These are phyloP conservation scores for Saccharomyces kudriavzevii DNA, from an alignment of 805 yeast genomes.

Conservation along the genomic window DNA sequence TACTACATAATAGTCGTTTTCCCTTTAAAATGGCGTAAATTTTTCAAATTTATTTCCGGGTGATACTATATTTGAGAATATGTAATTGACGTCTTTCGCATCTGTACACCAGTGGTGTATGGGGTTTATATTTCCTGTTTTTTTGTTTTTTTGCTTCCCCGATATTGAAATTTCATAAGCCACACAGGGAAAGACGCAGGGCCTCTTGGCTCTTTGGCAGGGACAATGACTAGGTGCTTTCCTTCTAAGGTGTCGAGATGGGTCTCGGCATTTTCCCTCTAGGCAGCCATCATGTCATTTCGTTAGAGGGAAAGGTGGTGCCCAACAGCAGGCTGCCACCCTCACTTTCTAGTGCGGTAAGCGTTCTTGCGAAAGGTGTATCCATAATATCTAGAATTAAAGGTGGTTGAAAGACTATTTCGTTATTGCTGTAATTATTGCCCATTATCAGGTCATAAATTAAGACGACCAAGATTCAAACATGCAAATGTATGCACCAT, in stretches of 20 bases:
- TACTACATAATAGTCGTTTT: neutral
- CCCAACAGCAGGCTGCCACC: neutral
- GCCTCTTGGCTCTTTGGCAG: neutral
- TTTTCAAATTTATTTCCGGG: neutral
- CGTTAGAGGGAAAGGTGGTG: neutral
- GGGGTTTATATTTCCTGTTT: neutral
- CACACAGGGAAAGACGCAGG: neutral
- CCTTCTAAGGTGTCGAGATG: neutral
- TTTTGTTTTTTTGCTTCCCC: neutral
- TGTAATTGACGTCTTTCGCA: neutral
- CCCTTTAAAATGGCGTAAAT: neutral
- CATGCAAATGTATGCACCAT: conserved; percentile 16
- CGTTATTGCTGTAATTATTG: neutral
- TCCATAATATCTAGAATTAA: neutral
- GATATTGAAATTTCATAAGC: neutral
- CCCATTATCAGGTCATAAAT: neutral
- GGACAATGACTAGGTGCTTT: neutral
- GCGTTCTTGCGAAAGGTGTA: neutral
- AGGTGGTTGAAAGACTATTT: neutral
- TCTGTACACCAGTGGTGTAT: neutral
- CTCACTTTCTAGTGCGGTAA: neutral
- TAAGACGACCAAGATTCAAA: conserved; percentile 8
- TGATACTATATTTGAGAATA: too few species aligned
- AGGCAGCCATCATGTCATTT: neutral
- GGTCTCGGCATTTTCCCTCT: neutral